These are phyloP conservation scores for Physcomitrellopsis africana DNA, from an alignment of 225 moss, liverwort and hornwort genomes.

Conservation along the genomic window DNA sequence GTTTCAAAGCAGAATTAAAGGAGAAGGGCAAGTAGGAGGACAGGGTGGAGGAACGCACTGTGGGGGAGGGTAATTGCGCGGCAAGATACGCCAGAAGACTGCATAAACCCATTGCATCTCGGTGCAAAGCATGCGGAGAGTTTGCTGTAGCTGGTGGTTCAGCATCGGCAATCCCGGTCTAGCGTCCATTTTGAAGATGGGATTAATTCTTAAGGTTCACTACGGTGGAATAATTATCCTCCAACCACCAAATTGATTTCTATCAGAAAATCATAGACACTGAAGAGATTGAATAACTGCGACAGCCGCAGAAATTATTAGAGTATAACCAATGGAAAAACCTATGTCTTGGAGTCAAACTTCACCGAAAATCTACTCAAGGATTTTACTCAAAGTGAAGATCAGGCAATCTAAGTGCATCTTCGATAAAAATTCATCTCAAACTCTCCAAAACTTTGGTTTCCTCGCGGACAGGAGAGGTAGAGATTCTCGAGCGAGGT, in stretches of 20 bases:
- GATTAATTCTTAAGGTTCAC: neutral
- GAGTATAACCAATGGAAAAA: neutral
- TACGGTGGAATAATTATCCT: no score
- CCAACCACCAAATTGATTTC: neutral
- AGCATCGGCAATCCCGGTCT: constrained; percentile 74
- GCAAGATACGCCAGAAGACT: constrained; percentile 96
- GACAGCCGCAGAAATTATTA: neutral
- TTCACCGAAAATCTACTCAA: constrained; percentile 27
- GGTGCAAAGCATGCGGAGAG: constrained; percentile 78
- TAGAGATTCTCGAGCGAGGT: constrained; percentile 26
- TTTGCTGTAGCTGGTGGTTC: constrained; percentile 89
- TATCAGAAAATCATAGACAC: neutral
- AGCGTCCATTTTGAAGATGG: constrained; percentile 42
- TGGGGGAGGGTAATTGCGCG: constrained; percentile 93
- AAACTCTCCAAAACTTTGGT: constrained; percentile 14
- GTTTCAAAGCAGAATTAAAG: no score
- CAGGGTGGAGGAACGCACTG: constrained; percentile 55
- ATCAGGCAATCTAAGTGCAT: constrained; percentile 65
- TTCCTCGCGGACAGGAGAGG: neutral
- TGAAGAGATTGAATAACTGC: neutral
- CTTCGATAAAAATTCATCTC: constrained; percentile 29
- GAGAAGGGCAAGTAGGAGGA: neutral
- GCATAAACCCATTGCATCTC: constrained; percentile 94
- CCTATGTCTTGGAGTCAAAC: constrained; percentile 23
- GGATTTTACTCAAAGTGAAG: constrained; percentile 33